These are phyloP conservation scores for Penicillium bovifimosum DNA, from an alignment of 495 filamentous ascomycete genomes.

Conservation along the genomic window DNA sequence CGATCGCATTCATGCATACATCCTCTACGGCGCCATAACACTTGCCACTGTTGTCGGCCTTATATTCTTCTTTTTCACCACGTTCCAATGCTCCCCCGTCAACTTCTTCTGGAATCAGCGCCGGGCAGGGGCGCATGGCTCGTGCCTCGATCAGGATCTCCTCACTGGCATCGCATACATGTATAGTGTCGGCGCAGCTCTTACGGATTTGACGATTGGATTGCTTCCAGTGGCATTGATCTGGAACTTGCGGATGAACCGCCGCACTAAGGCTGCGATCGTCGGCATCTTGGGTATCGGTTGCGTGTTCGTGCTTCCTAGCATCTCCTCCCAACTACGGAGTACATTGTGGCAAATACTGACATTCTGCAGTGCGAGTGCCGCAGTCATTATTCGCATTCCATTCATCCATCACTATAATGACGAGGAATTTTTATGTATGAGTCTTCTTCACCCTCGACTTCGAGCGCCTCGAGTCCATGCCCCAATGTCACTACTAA, in stretches of 20 bases:
- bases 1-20: conserved; percentile 20
- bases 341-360: neutral
- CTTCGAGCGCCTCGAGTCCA: neutral
- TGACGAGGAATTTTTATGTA: conserved; percentile 29
- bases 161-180: conserved; percentile 29
- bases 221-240: conserved; percentile 28
- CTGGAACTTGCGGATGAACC: conserved; percentile 28
- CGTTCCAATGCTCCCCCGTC: conserved; percentile 34
- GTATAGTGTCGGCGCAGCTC: conserved; percentile 31
- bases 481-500: neutral
- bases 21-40: conserved; percentile 28
- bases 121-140: conserved; percentile 10
- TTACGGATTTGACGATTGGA: conserved; percentile 36
- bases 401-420: conserved; percentile 27
- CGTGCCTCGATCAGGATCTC: conserved; percentile 21
- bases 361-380: conserved; percentile 25
- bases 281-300: conserved; percentile 28
- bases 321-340: neutral
- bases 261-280: conserved; percentile 24
- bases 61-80: conserved; percentile 30
- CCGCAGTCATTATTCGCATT: conserved; percentile 34
- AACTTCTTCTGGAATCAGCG: conserved; percentile 30
- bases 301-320: conserved; percentile 25
- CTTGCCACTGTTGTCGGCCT: conserved; percentile 21
- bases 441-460: neutral